A percentile compares a stretch with the other conserved stretches of the same genome.
phyloP scores from a whole-genome alignment of 1,139 yeast genomes.

The Pichia sp. region DNA sequence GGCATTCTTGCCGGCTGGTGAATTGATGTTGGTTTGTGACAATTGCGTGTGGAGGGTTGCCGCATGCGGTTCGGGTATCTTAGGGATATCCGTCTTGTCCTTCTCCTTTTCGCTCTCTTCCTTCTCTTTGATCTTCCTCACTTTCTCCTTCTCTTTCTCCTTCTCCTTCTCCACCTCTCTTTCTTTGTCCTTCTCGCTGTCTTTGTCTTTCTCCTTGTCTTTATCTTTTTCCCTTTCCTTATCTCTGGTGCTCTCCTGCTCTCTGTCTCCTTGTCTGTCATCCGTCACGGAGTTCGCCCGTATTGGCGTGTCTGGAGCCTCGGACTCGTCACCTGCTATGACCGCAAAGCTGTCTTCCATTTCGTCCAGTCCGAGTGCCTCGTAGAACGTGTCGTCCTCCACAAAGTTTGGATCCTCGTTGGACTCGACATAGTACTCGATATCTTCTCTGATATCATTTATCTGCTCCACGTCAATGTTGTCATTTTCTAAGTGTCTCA shows the following conservation, averaged over 20 bases:
- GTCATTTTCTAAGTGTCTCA: slow-evolving; percentile 78
- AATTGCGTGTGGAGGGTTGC: slow-evolving; percentile 17
- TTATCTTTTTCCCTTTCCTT: slow-evolving; percentile 17
- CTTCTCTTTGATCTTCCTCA: slow-evolving; percentile 7
- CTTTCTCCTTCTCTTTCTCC: slow-evolving; percentile 15
- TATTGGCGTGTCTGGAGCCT: neutral
- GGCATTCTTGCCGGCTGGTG: slow-evolving; percentile 19
- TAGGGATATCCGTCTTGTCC: neutral
- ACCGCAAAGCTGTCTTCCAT: slow-evolving; percentile 48
- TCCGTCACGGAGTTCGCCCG: slow-evolving; percentile 14
- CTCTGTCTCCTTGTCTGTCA: slow-evolving; percentile 12
- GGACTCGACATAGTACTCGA: slow-evolving; percentile 89
- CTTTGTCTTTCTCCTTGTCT: slow-evolving; percentile 7
- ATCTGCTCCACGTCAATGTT: slow-evolving; percentile 77
- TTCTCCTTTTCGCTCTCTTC: slow-evolving; percentile 8
- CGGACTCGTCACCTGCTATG: slow-evolving; percentile 44
- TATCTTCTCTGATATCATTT: slow-evolving; percentile 80
- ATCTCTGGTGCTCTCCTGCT: slow-evolving; percentile 17
- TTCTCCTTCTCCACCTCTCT: slow-evolving; percentile 3
- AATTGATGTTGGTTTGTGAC: slow-evolving; percentile 18
- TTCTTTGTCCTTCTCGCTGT: slow-evolving; percentile 6
- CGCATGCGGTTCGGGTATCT: neutral
- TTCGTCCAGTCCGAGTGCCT: slow-evolving; percentile 74
- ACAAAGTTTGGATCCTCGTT: slow-evolving; percentile 95
- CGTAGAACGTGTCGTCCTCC: slow-evolving; percentile 92